Conservation (phyloP, 805 yeast genomes). For the Metschnikowia gelsemii region DNA sequence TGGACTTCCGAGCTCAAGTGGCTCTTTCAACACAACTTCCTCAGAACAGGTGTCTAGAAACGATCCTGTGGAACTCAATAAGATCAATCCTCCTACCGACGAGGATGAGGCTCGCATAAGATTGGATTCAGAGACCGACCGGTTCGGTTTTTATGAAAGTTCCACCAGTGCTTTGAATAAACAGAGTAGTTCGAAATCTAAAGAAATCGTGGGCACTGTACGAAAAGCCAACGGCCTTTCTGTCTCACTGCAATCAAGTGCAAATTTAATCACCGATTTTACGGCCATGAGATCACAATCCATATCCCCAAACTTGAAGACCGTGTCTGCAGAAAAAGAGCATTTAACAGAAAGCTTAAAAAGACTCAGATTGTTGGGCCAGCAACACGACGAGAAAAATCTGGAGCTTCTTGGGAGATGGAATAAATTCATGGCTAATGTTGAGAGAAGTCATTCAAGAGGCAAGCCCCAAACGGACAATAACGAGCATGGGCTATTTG, state of each 20-base stretch:
- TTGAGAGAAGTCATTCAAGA: constrained; percentile 23
- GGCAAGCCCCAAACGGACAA: constrained; percentile 15
- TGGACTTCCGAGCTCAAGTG: background rate
- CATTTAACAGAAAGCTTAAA: constrained; percentile 18
- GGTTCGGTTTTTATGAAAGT: constrained; percentile 46
- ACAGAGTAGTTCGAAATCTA: no score
- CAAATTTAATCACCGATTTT: background rate
- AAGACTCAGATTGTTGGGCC: constrained; percentile 39
- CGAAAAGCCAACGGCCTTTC: no score
- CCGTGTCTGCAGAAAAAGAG: background rate
- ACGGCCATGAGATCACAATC: background rate
- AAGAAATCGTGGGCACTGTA: no score
- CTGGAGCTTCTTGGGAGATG: constrained; percentile 41
- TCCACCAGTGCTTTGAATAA: background rate
- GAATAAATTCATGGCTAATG: constrained; percentile 44
- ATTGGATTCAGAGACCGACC: constrained; percentile 37
- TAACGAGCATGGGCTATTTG: constrained; percentile 32
- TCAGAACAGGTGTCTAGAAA: constrained; percentile 1
- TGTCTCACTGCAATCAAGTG: background rate
- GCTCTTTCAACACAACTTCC: background rate
- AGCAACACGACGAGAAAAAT: constrained; percentile 45
- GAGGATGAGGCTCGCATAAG: constrained; percentile 15
- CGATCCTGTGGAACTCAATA: constrained; percentile 47
- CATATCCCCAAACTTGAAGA: background rate
- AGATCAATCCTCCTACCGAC: constrained; percentile 14